Percentiles rank a stretch among this genome's conserved stretches.
These are phyloP conservation scores for Amniculicola lignicola DNA, from an alignment of 495 filamentous ascomycete species.

Conservation along the genomic window DNA sequence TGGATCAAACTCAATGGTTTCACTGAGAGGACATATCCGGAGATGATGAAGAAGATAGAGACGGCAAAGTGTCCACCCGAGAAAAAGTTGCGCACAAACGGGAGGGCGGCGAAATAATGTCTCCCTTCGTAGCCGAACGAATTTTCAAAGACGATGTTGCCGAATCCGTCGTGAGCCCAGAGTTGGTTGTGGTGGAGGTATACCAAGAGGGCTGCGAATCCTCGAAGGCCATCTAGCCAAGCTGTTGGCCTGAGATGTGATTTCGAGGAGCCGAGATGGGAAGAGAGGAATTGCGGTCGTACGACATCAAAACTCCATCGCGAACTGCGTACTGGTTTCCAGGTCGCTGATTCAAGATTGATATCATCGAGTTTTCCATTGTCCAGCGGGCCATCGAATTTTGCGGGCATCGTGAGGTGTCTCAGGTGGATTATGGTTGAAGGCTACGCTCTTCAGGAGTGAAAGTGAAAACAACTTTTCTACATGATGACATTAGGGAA, in stretches of 20 bases:
- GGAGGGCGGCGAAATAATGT: constrained; percentile 57
- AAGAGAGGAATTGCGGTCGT: constrained; percentile 19
- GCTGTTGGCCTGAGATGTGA: constrained; percentile 20
- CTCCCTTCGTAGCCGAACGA: constrained; percentile 47
- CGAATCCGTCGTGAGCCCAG: constrained; percentile 47
- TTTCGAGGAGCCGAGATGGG: no score
- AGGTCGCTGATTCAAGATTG: constrained; percentile 10
- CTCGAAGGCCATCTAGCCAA: constrained; percentile 50
- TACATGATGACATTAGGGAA: no score
- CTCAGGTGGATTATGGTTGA: no score
- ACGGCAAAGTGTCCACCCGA: constrained; percentile 69
- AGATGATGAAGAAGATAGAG: constrained; percentile 72
- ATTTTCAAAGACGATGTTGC: constrained; percentile 49
- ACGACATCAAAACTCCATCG: constrained; percentile 22
- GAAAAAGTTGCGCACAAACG: constrained; percentile 56
- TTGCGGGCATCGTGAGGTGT: constrained; percentile 17
- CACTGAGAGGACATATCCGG: constrained; percentile 65
- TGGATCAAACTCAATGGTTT: constrained; percentile 60
- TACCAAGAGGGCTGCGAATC: constrained; percentile 53
- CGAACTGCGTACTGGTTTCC: constrained; percentile 6
- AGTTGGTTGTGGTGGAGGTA: constrained; percentile 53
- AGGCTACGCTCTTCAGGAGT: no score
- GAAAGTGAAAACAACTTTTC: no score
- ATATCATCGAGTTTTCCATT: constrained; percentile 7
- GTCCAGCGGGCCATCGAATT: constrained; percentile 22